Evolutionary conservation across 208 protist genomes (phyloP).

Genomic region (Wallacemonas sp.): DNA sequence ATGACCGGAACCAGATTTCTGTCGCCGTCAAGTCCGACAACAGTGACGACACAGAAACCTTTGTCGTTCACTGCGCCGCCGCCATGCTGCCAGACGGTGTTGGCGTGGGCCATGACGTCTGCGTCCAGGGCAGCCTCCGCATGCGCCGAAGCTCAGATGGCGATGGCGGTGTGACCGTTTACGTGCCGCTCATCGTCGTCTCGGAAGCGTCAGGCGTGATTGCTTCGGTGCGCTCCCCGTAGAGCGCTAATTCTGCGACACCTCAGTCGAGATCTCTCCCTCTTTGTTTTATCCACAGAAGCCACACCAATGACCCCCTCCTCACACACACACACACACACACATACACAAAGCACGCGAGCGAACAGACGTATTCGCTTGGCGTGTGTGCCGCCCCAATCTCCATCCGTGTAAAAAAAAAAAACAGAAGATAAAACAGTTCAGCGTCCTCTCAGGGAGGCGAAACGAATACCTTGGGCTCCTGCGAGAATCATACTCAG

Average conservation of each 20-base stretch:
- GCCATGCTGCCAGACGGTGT: slow-evolving; percentile 18
- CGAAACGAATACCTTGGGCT: too few species aligned
- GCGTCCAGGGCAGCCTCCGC: slow-evolving; percentile 16
- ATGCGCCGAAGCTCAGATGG: slow-evolving; percentile 31
- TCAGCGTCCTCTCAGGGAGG: too few species aligned
- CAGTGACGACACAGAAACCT: slow-evolving; percentile 40
- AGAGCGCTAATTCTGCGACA: too few species aligned
- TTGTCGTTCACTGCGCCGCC: slow-evolving; percentile 62
- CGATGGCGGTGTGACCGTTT: slow-evolving; percentile 23
- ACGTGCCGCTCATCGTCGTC: slow-evolving; percentile 66
- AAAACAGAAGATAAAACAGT: too few species aligned
- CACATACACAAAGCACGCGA: too few species aligned
- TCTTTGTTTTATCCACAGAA: background rate
- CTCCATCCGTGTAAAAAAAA: too few species aligned
- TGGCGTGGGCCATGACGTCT: slow-evolving; percentile 15
- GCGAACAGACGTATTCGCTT: too few species aligned
- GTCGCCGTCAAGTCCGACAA: slow-evolving; percentile 50
- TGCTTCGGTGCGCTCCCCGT: slow-evolving; percentile 10
- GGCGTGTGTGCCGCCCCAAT: too few species aligned
- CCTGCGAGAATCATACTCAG: too few species aligned
- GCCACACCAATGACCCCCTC: background rate
- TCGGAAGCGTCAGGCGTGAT: slow-evolving; percentile 44
- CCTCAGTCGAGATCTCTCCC: too few species aligned
- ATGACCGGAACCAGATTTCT: slow-evolving; percentile 43
- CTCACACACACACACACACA: background rate